Evolutionary conservation across 2,329 filamentous ascomycete genomes (phyloP).

Genomic region (Talaromyces sp.): DNA sequence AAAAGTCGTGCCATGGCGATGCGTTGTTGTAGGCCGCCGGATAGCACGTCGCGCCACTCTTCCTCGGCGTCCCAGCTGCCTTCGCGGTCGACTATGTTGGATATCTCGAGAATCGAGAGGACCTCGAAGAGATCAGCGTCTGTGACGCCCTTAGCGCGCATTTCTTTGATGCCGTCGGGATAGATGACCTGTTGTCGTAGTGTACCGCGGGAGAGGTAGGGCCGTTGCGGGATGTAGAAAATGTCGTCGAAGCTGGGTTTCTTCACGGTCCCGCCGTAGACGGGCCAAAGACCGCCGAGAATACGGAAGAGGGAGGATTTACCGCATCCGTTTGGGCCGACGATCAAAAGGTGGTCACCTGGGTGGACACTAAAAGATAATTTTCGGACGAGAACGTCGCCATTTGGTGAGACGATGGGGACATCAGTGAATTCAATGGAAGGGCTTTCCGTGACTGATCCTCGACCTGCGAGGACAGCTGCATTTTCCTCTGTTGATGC

Average conservation of each 20-base stretch:
- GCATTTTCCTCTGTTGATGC: constrained; percentile 78
- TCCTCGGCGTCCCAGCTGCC: constrained; percentile 89
- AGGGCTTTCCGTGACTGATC: constrained; percentile 73
- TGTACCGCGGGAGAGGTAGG: constrained; percentile 85
- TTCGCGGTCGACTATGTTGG: constrained; percentile 73
- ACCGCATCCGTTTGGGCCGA: constrained; percentile 94
- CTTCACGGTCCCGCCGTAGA: constrained; percentile 88
- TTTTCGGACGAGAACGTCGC: constrained; percentile 80
- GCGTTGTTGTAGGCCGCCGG: constrained; percentile 87
- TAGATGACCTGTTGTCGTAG: constrained; percentile 98
- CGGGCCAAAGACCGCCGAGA: constrained; percentile 92
- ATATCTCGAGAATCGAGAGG: constrained; percentile 74
- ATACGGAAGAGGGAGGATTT: constrained; percentile 97
- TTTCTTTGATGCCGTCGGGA: constrained; percentile 80
- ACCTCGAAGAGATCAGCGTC: constrained; percentile 76
- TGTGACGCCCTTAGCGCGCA: constrained; percentile 77
- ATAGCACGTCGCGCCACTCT: constrained; percentile 93
- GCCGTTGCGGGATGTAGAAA: constrained; percentile 96
- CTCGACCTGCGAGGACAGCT: constrained; percentile 75
- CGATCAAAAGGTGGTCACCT: constrained; percentile 87
- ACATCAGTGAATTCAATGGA: constrained; percentile 84
- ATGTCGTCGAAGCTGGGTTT: constrained; percentile 91
- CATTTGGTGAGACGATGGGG: constrained; percentile 94
- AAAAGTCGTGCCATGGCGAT: constrained; percentile 95
- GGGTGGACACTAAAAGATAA: constrained; percentile 83